A percentile compares a stretch with the other conserved stretches of the same genome.
These are phyloP conservation scores for Metroxylon sagu DNA, from an alignment of 176 grass and related monocot genomes.

Conservation along the genomic window DNA sequence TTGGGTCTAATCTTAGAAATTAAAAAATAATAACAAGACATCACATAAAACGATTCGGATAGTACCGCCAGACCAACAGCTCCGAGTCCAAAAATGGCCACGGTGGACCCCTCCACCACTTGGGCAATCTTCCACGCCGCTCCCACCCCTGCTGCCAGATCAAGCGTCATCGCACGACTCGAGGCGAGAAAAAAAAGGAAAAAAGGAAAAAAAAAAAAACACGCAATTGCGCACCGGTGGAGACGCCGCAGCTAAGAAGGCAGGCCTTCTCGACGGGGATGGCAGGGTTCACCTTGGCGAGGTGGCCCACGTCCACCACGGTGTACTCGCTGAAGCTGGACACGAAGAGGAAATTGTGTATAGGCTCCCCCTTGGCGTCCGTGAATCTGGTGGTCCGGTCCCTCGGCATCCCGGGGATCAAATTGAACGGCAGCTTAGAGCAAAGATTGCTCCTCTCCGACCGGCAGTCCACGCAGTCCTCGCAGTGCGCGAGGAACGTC, in stretches of 20 bases:
- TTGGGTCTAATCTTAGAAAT: too few species aligned
- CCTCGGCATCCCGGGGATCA: slow-evolving; percentile 41
- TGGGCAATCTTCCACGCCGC: slow-evolving; percentile 58
- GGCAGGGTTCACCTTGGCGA: slow-evolving; percentile 33
- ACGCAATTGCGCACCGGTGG: slow-evolving; percentile 40
- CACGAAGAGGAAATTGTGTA: slow-evolving; percentile 50
- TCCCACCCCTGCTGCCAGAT: slow-evolving; percentile 40
- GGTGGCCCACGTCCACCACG: slow-evolving; percentile 63
- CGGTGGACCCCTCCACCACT: slow-evolving; percentile 58
- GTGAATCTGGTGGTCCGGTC: slow-evolving; percentile 38
- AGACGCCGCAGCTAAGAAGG: slow-evolving; percentile 70
- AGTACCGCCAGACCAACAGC: slow-evolving; percentile 79
- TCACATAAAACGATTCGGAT: not conserved
- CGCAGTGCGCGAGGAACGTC: slow-evolving; percentile 62
- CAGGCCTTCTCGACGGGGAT: slow-evolving; percentile 36
- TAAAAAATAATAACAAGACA: too few species aligned
- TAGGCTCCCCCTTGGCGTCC: slow-evolving; percentile 28
- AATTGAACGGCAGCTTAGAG: slow-evolving; percentile 36
- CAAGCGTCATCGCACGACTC: too few species aligned
- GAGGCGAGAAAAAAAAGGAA: too few species aligned
- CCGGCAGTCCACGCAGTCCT: slow-evolving; percentile 63
- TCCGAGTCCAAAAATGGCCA: slow-evolving; percentile 71
- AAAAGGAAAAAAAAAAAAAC: too few species aligned
- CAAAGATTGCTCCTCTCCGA: slow-evolving; percentile 80
- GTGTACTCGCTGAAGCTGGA: slow-evolving; percentile 80